Evolutionary conservation across 2,329 filamentous ascomycete species (phyloP), one percentile per base, ranked within the genome.

Genomic region (Diaporthe sp.): DNA sequence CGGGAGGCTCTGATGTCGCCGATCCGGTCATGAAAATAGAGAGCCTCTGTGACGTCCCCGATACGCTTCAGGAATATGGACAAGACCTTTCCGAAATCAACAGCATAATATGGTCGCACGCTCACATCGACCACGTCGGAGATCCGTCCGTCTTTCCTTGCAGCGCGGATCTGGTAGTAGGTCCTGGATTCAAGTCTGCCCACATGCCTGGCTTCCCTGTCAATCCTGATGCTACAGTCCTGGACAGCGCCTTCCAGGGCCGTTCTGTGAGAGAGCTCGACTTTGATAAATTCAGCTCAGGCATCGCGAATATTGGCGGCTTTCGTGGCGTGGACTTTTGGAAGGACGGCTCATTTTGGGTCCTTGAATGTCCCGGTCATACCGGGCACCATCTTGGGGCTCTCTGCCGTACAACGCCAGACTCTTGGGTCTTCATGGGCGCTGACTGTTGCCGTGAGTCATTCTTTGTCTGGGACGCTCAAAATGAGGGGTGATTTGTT

Each of bases 101-200:
- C 17, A 64, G 17, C 28, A 45, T 64, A 25, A 64, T 64, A 13
- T 64, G 40, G 60, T 47, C 60, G 1, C 60, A 64, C 10, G 28
- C 60, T 47, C 79, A 79, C 71, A 79, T 73, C 60, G 79, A 79
- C 45, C 79, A 80, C 71, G 74, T 74, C 28, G 79, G 79, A 28
- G 77, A 78, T 60, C 73, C 76, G 2, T 30, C 70, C 2, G 72
- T 69, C 10, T 80, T 80, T 50, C 78, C 79, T 9, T 28, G 30
- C 0, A 74, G 74, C 28, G 76, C 74, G 8, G 77, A 77, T 13
- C 55, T 80, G 12, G 74, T 80, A 13, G 78, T 80, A 19, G 79
- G 78, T 15, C 78, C 78, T 0, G 79, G 78, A 4, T 78, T 80
- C 74, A 77, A 76, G 38, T 71, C 75, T 12, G 52, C 55, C 1